Evolutionary conservation across 176 grass and related monocot genomes (phyloP).

Genomic region (Lolium multiflorum): DNA sequence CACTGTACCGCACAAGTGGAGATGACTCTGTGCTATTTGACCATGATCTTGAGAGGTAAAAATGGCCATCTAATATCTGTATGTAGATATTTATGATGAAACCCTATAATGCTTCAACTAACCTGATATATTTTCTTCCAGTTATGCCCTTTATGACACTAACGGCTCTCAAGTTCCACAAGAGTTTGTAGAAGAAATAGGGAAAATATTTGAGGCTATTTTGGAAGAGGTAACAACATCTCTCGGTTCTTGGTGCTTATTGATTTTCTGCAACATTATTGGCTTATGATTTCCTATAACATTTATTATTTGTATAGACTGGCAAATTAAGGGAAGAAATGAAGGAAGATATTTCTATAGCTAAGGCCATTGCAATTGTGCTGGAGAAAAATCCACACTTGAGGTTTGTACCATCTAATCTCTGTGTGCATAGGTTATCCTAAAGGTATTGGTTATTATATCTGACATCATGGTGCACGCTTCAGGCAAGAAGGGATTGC

Average conservation of each 20-base stretch:
- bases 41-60: constrained; percentile 97
- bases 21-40: constrained; percentile 96
- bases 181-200: constrained; percentile 83
- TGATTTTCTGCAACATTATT: not conserved
- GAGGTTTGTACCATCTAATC: constrained; percentile 57
- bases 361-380: constrained; percentile 80
- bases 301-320: constrained; percentile 54
- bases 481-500: constrained; percentile 90
- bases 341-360: constrained; percentile 89
- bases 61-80: constrained; percentile 2
- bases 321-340: constrained; percentile 74
- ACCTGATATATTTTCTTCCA: constrained; percentile 48
- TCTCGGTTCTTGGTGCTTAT: constrained; percentile 9
- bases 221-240: constrained; percentile 72
- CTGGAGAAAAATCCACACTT: constrained; percentile 79
- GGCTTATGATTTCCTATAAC: constrained; percentile 5
- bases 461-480: constrained; percentile 14
- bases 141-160: constrained; percentile 94
- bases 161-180: constrained; percentile 81
- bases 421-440: not conserved
- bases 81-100: constrained; percentile 20
- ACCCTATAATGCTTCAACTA: constrained; percentile 7
- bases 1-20: constrained; percentile 91
- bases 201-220: constrained; percentile 89
- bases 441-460: constrained; percentile 14